These are phyloP conservation scores for Tetratostichococcus sp. DNA, from an alignment of 139 green algal genomes.

Conservation along the genomic window DNA sequence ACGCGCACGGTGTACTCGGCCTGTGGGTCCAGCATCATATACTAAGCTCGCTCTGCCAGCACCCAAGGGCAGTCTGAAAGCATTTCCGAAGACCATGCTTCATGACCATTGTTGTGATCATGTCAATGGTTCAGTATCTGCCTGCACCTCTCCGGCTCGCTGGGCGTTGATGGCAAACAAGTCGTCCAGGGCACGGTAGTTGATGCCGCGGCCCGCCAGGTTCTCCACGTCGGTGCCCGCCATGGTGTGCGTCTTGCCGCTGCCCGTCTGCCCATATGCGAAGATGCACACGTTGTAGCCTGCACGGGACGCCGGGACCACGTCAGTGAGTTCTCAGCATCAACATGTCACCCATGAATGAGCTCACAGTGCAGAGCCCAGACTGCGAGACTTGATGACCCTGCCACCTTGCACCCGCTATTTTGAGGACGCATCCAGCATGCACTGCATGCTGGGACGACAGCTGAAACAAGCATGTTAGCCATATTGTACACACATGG, in stretches of 20 bases:
- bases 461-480: background rate
- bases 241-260: constrained; percentile 87
- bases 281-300: constrained; percentile 92
- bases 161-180: constrained; percentile 69
- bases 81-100: background rate
- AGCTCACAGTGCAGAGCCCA: too few species aligned
- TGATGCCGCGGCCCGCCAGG: constrained; percentile 72
- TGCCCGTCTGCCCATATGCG: constrained; percentile 78
- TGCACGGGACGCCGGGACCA: constrained; percentile 31
- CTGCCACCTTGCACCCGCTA: too few species aligned
- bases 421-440: too few species aligned
- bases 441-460: too few species aligned
- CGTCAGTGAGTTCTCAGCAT: too few species aligned
- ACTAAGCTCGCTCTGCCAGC: too few species aligned
- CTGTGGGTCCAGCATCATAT: too few species aligned
- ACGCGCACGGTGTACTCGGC: constrained; percentile 68
- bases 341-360: background rate
- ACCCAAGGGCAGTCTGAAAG: background rate
- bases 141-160: constrained; percentile 63
- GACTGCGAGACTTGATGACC: too few species aligned
- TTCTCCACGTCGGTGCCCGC: constrained; percentile 56
- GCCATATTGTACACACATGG: background rate
- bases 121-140: too few species aligned
- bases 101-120: too few species aligned
- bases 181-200: constrained; percentile 86